A percentile compares a stretch with the other conserved stretches of the same genome.
Conservation (phyloP, 257 asterid species). For the Orobanche coerulescens region DNA sequence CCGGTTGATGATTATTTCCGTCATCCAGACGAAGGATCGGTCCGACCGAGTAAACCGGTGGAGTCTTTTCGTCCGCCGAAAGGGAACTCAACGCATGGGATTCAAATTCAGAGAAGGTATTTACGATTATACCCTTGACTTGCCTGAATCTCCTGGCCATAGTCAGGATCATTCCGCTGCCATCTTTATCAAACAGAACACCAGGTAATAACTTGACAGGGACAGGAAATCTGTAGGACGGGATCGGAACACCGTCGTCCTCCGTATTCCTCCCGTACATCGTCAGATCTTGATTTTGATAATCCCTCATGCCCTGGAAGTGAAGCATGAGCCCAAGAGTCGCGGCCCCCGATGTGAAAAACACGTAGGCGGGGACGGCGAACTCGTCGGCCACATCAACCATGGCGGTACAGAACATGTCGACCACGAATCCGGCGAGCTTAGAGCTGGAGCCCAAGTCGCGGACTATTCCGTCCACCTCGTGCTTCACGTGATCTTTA, state of each 20-base stretch:
- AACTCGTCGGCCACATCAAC: constrained; percentile 35
- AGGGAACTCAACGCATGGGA: constrained; percentile 26
- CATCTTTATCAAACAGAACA: not conserved
- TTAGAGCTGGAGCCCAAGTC: not conserved
- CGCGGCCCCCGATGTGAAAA: constrained; percentile 21
- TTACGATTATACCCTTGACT: constrained; percentile 36
- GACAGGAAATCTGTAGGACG: constrained; percentile 20
- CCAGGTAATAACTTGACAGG: constrained; percentile 34
- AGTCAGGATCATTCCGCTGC: not conserved
- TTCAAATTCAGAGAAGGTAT: constrained; percentile 47
- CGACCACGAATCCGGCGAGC: constrained; percentile 1
- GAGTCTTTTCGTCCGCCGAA: not conserved
- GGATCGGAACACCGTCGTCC: not conserved
- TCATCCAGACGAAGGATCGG: constrained; percentile 28
- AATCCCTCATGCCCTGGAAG: constrained; percentile 24
- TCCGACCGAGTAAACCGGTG: constrained; percentile 42
- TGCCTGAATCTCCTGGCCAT: constrained; percentile 1
- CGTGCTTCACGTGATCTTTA: constrained; percentile 22
- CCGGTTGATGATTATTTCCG: not conserved
- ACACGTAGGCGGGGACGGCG: constrained; percentile 24
- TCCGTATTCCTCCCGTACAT: constrained; percentile 1
- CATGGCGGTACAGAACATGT: constrained; percentile 29
- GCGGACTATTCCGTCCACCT: not conserved
- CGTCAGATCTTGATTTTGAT: not conserved
- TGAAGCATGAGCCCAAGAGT: constrained; percentile 30